Base-by-base conservation (phyloP, 306 rosid species). In the Cucumis hystrix region DNA sequence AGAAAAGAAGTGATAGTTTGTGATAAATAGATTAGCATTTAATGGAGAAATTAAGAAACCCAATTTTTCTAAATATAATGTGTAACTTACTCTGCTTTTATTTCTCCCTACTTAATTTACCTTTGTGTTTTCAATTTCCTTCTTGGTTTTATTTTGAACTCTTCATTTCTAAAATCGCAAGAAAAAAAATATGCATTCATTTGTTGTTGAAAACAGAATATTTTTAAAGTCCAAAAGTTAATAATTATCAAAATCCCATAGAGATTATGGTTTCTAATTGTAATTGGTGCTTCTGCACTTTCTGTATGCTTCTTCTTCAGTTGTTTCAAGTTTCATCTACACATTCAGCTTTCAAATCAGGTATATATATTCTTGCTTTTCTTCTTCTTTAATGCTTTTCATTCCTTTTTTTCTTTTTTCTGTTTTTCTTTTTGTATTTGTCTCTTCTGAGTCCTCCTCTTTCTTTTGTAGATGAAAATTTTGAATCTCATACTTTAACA, bases 311-410 rank as follows among this genome's bases (percentile, higher is more conserved):
- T 33, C 17, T 39, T 0, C 55, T 39, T 14, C 30, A 28, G 30
- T 9, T 37, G 8, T 41, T 80, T 76, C 70, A 76, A 83, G 51
- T 35, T 87, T 83, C 76, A 87, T 47, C 77, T 79, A 75, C 86
- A 74, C 82, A 87, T 72, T 78, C 89, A 59, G 56, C 85, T 70
- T 86, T 74, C 83, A 82, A 86, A 49, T 85, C 94, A 56, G 30
- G 91, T 87, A 65, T 8, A 1, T 63, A 14, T 7, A 47, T 23
- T 37, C 10, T 8, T 39, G 68, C 0, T 30, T 62, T 63, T 30
- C n/a, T 28, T n/a, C 3, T 10, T 43, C 35, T 51, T 14, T 28
- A 28, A 28, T 28, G 30, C 3, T 28, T 28, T 28, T 3, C 30
- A 28, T 28, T 28, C 30, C 30, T 28, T 28, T 28, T 28, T 28